These are phyloP conservation scores for Croton setiger DNA, from an alignment of 441 rosid genomes.

Conservation along the genomic window DNA sequence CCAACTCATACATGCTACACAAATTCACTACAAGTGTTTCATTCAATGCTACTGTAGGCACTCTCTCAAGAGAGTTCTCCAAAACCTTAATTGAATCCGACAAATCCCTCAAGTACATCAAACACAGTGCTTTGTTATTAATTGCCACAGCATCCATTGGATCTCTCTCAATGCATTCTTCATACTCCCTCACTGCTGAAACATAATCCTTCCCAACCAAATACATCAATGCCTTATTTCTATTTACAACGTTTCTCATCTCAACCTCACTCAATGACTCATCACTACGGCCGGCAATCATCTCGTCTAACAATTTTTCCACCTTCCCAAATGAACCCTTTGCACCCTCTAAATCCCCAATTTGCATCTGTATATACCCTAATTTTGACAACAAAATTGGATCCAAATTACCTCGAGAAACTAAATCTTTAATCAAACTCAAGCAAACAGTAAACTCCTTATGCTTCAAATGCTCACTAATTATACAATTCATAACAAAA, in stretches of 20 bases:
- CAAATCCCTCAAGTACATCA: constrained; percentile 89
- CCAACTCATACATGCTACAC: constrained; percentile 78
- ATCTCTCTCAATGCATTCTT: constrained; percentile 83
- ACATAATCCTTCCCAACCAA: constrained; percentile 83
- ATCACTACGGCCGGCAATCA: constrained; percentile 26
- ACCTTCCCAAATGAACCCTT: constrained; percentile 50
- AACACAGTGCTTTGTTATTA: constrained; percentile 78
- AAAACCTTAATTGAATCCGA: constrained; percentile 64
- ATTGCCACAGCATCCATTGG: constrained; percentile 62
- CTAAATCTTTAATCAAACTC: constrained; percentile 51
- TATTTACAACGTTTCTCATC: constrained; percentile 64
- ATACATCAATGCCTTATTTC: constrained; percentile 79
- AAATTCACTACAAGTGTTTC: constrained; percentile 80
- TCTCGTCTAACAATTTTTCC: constrained; percentile 44
- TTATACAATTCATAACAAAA: constrained; percentile 54
- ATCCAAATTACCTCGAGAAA: constrained; percentile 41
- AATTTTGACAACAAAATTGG: constrained; percentile 63
- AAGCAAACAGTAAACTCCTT: constrained; percentile 67
- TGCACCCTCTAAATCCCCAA: constrained; percentile 80
- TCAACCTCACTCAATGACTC: constrained; percentile 36
- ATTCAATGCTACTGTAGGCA: constrained; percentile 74
- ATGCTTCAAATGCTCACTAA: constrained; percentile 61
- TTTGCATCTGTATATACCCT: constrained; percentile 82
- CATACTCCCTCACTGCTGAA: constrained; percentile 83
- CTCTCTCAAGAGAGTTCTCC: constrained; percentile 84